Conservation (phyloP, 192 early-diverging fungal species). For the Linnemannia schmuckeri region DNA sequence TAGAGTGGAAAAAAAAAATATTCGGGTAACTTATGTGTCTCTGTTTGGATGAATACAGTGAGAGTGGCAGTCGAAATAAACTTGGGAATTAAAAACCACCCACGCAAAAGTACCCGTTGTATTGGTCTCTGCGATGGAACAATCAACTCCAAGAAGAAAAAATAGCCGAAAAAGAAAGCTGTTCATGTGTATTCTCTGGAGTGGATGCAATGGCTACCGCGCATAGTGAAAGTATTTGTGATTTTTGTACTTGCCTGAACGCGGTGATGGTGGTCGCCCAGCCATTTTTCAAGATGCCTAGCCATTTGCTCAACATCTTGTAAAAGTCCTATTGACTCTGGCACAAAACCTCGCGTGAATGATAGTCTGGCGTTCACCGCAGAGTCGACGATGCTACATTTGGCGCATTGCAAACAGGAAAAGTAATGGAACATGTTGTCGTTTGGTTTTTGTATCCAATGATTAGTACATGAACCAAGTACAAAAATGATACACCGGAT, state of each 20-base stretch:
- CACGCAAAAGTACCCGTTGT: not conserved
- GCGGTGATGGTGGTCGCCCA: slow-evolving; percentile 5
- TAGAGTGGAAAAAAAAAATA: no score
- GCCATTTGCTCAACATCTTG: slow-evolving; percentile 29
- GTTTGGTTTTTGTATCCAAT: not conserved
- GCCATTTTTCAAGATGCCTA: slow-evolving; percentile 23
- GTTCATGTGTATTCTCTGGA: not conserved
- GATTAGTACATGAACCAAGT: not conserved
- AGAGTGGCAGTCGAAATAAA: not conserved
- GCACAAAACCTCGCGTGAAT: slow-evolving; percentile 23
- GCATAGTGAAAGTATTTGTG: no score
- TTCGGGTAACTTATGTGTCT: no score
- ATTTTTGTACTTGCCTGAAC: slow-evolving; percentile 26
- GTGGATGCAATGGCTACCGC: not conserved
- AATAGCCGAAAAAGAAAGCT: not conserved
- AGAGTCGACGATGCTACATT: slow-evolving; percentile 31
- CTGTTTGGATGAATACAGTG: not conserved
- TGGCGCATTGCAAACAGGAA: not conserved
- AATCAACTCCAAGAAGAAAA: not conserved
- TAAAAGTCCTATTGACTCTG: slow-evolving; percentile 22
- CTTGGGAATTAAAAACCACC: not conserved
- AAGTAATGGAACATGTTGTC: not conserved
- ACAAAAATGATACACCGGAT: not conserved
- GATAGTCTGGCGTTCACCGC: slow-evolving; percentile 20
- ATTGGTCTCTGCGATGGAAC: not conserved